These are phyloP conservation scores for Paradendryphiella salina DNA, from an alignment of 2,329 filamentous ascomycete species.

Conservation along the genomic window DNA sequence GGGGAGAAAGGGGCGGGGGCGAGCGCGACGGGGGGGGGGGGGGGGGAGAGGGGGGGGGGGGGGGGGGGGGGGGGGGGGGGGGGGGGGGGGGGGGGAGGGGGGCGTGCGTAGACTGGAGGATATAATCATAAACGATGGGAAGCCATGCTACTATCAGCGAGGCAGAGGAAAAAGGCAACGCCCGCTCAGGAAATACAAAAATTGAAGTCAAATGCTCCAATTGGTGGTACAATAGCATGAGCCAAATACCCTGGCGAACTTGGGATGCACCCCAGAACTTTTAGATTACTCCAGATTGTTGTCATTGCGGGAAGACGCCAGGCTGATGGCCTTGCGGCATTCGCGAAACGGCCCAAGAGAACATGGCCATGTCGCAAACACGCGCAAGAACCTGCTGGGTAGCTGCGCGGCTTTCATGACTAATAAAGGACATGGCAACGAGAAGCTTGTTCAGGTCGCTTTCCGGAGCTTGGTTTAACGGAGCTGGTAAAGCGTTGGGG, in stretches of 20 bases:
- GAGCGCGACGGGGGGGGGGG: too few relatives aligned
- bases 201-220: conserved; percentile 1
- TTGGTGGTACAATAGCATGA: neutral
- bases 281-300: neutral
- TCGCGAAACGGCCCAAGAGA: conserved; percentile 48
- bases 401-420: conserved; percentile 51
- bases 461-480: conserved; percentile 37
- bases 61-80: too few relatives aligned
- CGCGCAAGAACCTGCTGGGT: conserved; percentile 54
- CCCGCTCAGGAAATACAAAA: conserved; percentile 12
- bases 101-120: neutral
- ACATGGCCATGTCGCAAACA: conserved; percentile 55
- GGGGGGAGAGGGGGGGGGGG: too few relatives aligned
- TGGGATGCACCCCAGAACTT: neutral
- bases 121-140: conserved; percentile 11
- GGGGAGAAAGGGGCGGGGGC: neutral
- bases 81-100: too few relatives aligned
- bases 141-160: conserved; percentile 1
- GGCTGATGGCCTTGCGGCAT: conserved; percentile 10
- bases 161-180: conserved; percentile 1
- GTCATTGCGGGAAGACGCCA: conserved; percentile 8
- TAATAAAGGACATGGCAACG: conserved; percentile 55
- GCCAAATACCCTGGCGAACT: neutral
- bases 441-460: conserved; percentile 50
- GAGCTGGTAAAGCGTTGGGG: conserved; percentile 45